Conservation (phyloP, 805 yeast species). For the Torulaspora quercuum region DNA sequence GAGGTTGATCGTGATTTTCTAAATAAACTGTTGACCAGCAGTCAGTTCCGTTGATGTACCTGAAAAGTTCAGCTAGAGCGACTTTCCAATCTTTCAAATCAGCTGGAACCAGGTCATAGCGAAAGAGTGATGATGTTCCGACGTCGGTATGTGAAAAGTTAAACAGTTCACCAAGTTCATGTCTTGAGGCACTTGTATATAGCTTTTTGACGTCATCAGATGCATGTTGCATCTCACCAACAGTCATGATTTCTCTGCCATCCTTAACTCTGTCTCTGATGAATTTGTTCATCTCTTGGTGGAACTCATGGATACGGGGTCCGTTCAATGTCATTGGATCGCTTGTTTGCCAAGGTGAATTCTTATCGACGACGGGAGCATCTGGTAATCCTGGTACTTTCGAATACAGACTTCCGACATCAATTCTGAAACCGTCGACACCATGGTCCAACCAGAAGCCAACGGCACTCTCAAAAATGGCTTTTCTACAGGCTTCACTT, state of each 20-base stretch:
- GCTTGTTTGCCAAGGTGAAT: constrained; percentile 42
- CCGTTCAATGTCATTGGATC: constrained; percentile 41
- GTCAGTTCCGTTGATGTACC: constrained; percentile 47
- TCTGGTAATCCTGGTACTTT: constrained; percentile 46
- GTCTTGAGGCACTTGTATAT: constrained; percentile 40
- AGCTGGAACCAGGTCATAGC: constrained; percentile 38
- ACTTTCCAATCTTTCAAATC: constrained; percentile 42
- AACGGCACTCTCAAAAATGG: constrained; percentile 46
- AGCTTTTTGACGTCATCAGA: constrained; percentile 42
- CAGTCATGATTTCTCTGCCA: constrained; percentile 50
- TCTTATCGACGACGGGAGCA: constrained; percentile 47
- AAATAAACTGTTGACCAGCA: constrained; percentile 55
- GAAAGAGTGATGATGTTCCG: constrained; percentile 39
- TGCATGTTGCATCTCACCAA: constrained; percentile 52
- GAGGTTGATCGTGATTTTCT: constrained; percentile 60
- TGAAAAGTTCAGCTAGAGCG: constrained; percentile 37
- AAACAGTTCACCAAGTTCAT: constrained; percentile 44
- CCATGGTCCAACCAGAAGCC: constrained; percentile 55
- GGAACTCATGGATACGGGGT: constrained; percentile 57
- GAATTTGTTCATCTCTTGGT: constrained; percentile 47
- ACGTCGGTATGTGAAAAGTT: constrained; percentile 37
- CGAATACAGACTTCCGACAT: constrained; percentile 51
- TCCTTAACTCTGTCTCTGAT: constrained; percentile 37
- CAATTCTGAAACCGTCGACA: constrained; percentile 58
- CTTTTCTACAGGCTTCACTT: constrained; percentile 34